Evolutionary conservation across 2,329 filamentous ascomycete genomes (phyloP).

Genomic region (Venturia carpophila): DNA sequence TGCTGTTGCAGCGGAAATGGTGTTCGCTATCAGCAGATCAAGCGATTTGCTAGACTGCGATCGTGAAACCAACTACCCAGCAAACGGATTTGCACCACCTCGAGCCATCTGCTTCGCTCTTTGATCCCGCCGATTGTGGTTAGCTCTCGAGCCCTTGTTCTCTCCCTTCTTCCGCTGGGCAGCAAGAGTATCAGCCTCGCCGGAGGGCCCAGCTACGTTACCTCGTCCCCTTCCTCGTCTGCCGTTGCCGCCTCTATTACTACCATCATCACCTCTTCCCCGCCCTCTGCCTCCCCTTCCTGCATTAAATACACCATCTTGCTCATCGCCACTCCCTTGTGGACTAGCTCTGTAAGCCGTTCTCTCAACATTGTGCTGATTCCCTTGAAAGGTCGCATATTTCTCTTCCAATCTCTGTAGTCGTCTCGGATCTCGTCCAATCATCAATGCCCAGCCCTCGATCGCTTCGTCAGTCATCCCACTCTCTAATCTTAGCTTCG

Average conservation of each 20-base stretch:
- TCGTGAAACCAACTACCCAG: neutral
- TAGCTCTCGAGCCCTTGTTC: constrained; percentile 72
- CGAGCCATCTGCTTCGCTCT: constrained; percentile 55
- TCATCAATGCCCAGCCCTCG: constrained; percentile 89
- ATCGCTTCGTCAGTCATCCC: constrained; percentile 90
- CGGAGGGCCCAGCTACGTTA: constrained; percentile 56
- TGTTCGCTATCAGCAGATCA: too few species aligned
- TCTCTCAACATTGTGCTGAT: constrained; percentile 56
- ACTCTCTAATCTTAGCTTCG: constrained; percentile 62
- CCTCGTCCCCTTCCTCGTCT: constrained; percentile 34
- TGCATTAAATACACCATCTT: constrained; percentile 36
- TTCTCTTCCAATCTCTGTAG: constrained; percentile 63
- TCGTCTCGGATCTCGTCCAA: constrained; percentile 62
- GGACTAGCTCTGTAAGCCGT: constrained; percentile 56
- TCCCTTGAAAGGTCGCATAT: constrained; percentile 56
- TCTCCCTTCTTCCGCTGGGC: constrained; percentile 72
- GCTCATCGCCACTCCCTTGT: constrained; percentile 49
- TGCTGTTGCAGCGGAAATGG: too few species aligned
- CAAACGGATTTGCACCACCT: constrained; percentile 26
- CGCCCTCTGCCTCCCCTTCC: constrained; percentile 43
- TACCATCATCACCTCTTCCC: constrained; percentile 40
- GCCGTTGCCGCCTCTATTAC: constrained; percentile 29
- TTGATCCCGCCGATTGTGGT: constrained; percentile 75
- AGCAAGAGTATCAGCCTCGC: constrained; percentile 63
- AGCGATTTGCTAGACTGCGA: too few species aligned